Evolutionary conservation across 75 land plant species (phyloP), one percentile per base, ranked within the genome.

Genomic region (Cryptomeria japonica): DNA sequence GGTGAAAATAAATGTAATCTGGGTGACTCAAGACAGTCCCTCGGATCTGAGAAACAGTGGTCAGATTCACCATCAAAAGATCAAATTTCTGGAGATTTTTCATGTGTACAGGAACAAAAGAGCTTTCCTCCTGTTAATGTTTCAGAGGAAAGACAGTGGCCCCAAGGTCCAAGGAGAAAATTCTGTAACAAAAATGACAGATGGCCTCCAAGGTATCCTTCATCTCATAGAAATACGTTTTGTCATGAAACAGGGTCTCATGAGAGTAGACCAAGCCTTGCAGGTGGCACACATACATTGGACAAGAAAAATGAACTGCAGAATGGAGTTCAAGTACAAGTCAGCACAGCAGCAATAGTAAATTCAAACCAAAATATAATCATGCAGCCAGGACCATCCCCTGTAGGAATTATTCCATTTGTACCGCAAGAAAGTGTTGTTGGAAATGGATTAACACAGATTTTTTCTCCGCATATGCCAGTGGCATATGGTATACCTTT

Each of bases 351-450:
- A 42, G 12, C 84, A 82, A 28, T 31, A 46, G 13, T 12, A n/a
- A 82, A 82, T 44, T 82, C 84, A 32, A 82, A 82, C 84, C 51
- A 42, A 82, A 42, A 42, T 28, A 42, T 42, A 31, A 82, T 28
- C 31, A 46, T 28, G n/a, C 47, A 42, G 25, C 47, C 49, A 28
- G 84, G 51, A 82, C 51, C 84, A 10, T 11, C 49, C 46, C 15
- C 47, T 16, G 84, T 46, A 11, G 51, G 51, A 82, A 3, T n/a
- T 46, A 46, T 82, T 82, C 32, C 84, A 82, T 42, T 42, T 82
- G n/a, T 82, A n/a, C 84, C 84, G n/a, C 84, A 82, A n/a, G 84
- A 41, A 82, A 82, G 31, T 82, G 84, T 51, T 46, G 84, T 82
- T 82, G 51, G 46, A 82, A 46, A 82, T 82, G 47, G 84, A 82